phyloP scores from a whole-genome alignment of 2,329 filamentous ascomycete species.

The Eutypella sp. region DNA sequence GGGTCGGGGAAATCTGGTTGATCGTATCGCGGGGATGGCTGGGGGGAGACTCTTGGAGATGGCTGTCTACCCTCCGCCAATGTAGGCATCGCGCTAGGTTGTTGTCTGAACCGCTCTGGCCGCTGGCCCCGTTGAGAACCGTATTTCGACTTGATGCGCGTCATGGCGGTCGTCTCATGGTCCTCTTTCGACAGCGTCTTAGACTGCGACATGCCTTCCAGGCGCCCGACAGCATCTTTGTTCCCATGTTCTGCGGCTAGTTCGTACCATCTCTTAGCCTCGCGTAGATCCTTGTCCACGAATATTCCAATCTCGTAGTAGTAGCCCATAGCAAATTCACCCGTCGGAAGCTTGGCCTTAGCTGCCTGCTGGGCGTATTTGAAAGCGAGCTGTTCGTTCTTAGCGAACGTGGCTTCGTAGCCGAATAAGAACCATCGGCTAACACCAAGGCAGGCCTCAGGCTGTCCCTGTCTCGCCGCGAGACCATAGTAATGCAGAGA shows the following conservation, averaged over 20 bases:
- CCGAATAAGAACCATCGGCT: slow-evolving; percentile 99
- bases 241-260: slow-evolving; percentile 88
- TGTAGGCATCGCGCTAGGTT: slow-evolving; percentile 41
- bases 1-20: slow-evolving; percentile 43
- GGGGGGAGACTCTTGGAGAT: slow-evolving; percentile 34
- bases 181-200: slow-evolving; percentile 84
- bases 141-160: slow-evolving; percentile 77
- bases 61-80: slow-evolving; percentile 37
- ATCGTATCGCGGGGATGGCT: slow-evolving; percentile 39
- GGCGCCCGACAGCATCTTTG: slow-evolving; percentile 74
- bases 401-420: slow-evolving; percentile 84
- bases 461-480: slow-evolving; percentile 84
- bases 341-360: slow-evolving; percentile 73
- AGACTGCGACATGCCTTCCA: slow-evolving; percentile 78
- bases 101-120: slow-evolving; percentile 54
- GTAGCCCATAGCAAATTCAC: slow-evolving; percentile 95
- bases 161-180: slow-evolving; percentile 87
- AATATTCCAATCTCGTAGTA: slow-evolving; percentile 96
- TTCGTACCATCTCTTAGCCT: slow-evolving; percentile 85
- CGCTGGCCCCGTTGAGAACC: slow-evolving; percentile 61
- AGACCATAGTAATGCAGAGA: slow-evolving; percentile 95
- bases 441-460: slow-evolving; percentile 91
- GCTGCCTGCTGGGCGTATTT: slow-evolving; percentile 87
- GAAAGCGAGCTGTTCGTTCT: slow-evolving; percentile 92
- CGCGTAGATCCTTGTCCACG: slow-evolving; percentile 74